phyloP scores from a whole-genome alignment of 1,139 yeast genomes.

The Pichia sp. region DNA sequence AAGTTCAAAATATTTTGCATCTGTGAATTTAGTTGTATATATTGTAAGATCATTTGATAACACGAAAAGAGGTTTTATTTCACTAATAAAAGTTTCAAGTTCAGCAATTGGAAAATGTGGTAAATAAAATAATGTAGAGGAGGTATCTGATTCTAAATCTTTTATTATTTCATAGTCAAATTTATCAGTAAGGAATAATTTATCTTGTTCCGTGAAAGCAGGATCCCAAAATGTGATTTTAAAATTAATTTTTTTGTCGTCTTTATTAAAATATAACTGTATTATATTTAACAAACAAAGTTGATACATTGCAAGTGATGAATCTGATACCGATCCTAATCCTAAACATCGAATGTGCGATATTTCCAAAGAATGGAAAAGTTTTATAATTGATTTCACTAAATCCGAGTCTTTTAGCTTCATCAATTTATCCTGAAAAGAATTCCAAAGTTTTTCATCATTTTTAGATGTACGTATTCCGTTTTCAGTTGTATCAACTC shows the following conservation, averaged over 20 bases:
- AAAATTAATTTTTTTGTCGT: not conserved
- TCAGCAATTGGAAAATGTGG: slow-evolving; percentile 49
- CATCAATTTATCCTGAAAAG: not conserved
- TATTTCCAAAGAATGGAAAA: not conserved
- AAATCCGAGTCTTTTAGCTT: slow-evolving; percentile 1
- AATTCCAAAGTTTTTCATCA: not conserved
- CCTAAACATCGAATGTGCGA: slow-evolving; percentile 26
- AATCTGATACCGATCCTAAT: slow-evolving; percentile 26
- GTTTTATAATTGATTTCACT: not conserved
- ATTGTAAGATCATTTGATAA: slow-evolving; percentile 42
- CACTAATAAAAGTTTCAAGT: slow-evolving; percentile 33
- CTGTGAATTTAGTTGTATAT: slow-evolving; percentile 40
- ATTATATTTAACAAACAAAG: slow-evolving; percentile 22
- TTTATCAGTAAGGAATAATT: slow-evolving; percentile 23
- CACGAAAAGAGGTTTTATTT: slow-evolving; percentile 32
- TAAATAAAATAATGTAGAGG: slow-evolving; percentile 34
- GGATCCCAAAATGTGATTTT: slow-evolving; percentile 44
- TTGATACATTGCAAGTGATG: slow-evolving; percentile 26
- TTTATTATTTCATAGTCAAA: slow-evolving; percentile 28
- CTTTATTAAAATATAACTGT: slow-evolving; percentile 10
- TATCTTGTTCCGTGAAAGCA: slow-evolving; percentile 35
- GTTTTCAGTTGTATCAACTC: too few species aligned
- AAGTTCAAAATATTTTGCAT: slow-evolving; percentile 32
- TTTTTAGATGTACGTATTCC: too few species aligned
- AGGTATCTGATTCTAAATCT: slow-evolving; percentile 2